phyloP scores from a whole-genome alignment of 371 early-diverging fungal genomes.

The Batrachochytrium dendrobatidis region DNA sequence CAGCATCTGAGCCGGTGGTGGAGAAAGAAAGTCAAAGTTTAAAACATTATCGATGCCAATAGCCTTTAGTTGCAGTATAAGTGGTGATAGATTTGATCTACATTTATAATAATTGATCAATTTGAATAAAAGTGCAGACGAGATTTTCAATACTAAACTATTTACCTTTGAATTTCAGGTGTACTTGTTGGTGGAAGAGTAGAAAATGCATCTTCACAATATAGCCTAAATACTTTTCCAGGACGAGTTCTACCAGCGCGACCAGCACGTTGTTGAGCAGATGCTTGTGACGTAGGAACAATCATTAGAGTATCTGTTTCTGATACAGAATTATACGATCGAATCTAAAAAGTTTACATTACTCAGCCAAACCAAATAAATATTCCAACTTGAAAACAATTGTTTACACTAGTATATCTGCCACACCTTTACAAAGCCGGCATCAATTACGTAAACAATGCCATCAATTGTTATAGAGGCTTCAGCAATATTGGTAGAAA shows the following conservation, averaged over 20 bases:
- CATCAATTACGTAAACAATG: conserved; percentile 78
- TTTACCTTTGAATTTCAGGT: conserved; percentile 67
- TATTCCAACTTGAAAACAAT: neutral
- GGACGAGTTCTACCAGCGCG: conserved; percentile 68
- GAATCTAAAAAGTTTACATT: conserved; percentile 11
- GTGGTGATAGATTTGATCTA: conserved; percentile 44
- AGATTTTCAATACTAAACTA: neutral
- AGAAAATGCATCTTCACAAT: conserved; percentile 60
- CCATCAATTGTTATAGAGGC: conserved; percentile 82
- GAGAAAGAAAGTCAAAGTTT: conserved; percentile 64
- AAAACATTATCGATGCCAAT: conserved; percentile 72
- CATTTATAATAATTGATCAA: neutral
- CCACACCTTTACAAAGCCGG: conserved; percentile 71
- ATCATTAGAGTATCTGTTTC: conserved; percentile 54
- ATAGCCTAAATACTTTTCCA: conserved; percentile 64
- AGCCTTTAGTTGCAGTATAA: conserved; percentile 67
- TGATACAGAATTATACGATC: conserved; percentile 55
- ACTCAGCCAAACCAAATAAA: too few relatives aligned
- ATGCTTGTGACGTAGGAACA: conserved; percentile 59
- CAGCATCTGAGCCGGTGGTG: conserved; percentile 61
- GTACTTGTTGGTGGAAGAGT: conserved; percentile 42
- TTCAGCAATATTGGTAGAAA: conserved; percentile 66
- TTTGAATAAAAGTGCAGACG: neutral
- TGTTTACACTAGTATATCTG: neutral
- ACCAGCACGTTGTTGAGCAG: conserved; percentile 73